phyloP scores from a whole-genome alignment of 139 green algal species.

The Mychonastes homosphaera region DNA sequence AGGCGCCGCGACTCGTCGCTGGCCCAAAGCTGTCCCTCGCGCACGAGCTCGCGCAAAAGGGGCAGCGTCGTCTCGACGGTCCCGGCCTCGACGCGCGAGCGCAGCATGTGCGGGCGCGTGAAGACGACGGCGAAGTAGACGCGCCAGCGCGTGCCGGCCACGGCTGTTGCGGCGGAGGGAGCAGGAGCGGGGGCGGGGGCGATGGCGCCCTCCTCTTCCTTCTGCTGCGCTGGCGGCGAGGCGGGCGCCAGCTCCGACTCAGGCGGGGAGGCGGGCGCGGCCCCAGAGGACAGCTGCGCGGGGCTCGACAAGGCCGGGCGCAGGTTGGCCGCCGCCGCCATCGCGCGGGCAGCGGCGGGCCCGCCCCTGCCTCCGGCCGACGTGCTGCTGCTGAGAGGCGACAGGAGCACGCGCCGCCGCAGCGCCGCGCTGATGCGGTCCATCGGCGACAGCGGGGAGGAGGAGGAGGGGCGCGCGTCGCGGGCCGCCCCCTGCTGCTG shows the following conservation, averaged over 20 bases:
- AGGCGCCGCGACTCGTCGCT: not conserved
- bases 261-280: not conserved
- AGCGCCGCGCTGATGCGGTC: not conserved
- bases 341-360: not conserved
- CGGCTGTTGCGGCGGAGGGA: constrained; percentile 4
- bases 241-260: not conserved
- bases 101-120: constrained; percentile 4
- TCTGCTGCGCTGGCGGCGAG: not conserved
- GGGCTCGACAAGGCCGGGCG: not conserved
- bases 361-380: not conserved
- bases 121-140: constrained; percentile 1
- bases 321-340: not conserved
- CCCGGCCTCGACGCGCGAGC: constrained; percentile 2
- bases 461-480: not conserved
- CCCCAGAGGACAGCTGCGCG: not conserved
- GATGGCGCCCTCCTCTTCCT: not conserved
- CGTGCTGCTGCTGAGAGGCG: not conserved
- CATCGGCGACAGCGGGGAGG: not conserved
- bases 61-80: not conserved
- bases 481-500: not conserved
- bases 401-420: not conserved
- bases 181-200: not conserved
- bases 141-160: not conserved
- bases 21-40: not conserved
- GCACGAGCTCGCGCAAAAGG: not conserved